Conservation (phyloP, 768 basidiomycete genomes). For the Hygrocybe coccinea region DNA sequence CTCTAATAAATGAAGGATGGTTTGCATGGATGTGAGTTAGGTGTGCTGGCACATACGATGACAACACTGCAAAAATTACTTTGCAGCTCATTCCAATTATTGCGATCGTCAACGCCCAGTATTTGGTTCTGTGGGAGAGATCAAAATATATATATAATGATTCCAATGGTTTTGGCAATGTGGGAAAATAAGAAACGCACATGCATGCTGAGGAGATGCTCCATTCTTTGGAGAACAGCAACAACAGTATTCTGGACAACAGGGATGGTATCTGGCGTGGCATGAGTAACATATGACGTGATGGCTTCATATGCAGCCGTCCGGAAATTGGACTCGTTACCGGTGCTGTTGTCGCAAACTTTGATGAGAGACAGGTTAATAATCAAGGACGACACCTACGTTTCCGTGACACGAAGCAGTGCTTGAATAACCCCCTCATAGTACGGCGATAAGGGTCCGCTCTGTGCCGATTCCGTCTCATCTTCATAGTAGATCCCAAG, state of each 20-base stretch:
- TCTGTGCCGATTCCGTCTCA: slow-evolving; percentile 48
- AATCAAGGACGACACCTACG: slow-evolving; percentile 41
- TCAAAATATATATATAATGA: not conserved
- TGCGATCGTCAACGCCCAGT: slow-evolving; percentile 89
- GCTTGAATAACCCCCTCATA: slow-evolving; percentile 84
- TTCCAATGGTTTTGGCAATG: not conserved
- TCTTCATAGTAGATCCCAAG: slow-evolving; percentile 64
- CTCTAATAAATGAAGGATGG: slow-evolving; percentile 42
- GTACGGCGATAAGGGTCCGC: slow-evolving; percentile 77
- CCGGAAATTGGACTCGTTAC: slow-evolving; percentile 88
- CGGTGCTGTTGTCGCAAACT: slow-evolving; percentile 41
- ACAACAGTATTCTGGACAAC: slow-evolving; percentile 80
- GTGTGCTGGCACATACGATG: slow-evolving; percentile 50
- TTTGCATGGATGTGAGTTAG: not conserved
- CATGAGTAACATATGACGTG: slow-evolving; percentile 77
- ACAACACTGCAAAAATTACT: slow-evolving; percentile 90
- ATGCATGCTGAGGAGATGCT: slow-evolving; percentile 79
- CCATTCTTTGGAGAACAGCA: slow-evolving; percentile 84
- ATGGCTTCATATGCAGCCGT: slow-evolving; percentile 97
- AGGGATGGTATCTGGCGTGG: slow-evolving; percentile 70
- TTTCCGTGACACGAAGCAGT: slow-evolving; percentile 82
- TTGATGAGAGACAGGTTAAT: slow-evolving; percentile 1
- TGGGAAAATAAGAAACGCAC: slow-evolving; percentile 36
- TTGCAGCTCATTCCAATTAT: slow-evolving; percentile 98
- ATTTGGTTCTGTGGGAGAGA: slow-evolving; percentile 68